These are phyloP conservation scores for Crucihimalaya himalaica DNA, from an alignment of 345 rosid species.

Conservation along the genomic window DNA sequence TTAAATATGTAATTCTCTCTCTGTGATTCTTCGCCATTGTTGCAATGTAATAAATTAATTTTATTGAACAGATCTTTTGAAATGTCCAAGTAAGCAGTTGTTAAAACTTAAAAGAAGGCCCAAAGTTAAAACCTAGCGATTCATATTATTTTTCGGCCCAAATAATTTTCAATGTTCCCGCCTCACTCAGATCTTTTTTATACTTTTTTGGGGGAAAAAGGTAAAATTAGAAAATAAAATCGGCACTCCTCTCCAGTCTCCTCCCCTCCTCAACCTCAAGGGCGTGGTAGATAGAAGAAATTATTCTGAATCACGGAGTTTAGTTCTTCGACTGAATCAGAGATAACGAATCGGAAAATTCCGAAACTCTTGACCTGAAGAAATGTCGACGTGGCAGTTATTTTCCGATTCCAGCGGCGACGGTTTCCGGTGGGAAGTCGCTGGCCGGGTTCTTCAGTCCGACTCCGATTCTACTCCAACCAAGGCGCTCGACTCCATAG, in stretches of 20 bases:
- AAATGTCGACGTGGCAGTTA: conserved; percentile 80
- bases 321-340: not conserved
- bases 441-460: conserved; percentile 41
- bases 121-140: not conserved
- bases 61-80: conserved; percentile 1
- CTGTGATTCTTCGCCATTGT: conserved; percentile 1
- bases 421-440: conserved; percentile 60
- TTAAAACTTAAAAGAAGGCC: not conserved
- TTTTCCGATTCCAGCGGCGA: conserved; percentile 55
- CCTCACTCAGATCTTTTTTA: not conserved
- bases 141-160: conserved; percentile 9
- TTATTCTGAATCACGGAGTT: not conserved
- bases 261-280: too few species aligned
- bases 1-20: not conserved
- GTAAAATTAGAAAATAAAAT: not conserved
- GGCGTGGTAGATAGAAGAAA: not conserved
- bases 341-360: not conserved
- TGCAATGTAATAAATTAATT: not conserved
- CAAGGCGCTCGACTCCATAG: conserved; percentile 20
- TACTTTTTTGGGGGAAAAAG: not conserved
- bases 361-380: conserved; percentile 18
- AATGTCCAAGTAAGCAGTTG: not conserved
- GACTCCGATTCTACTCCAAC: conserved; percentile 36
- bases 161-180: conserved; percentile 29
- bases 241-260: not conserved